These are phyloP conservation scores for Beauveria asiatica DNA, from an alignment of 2,329 filamentous ascomycete genomes.

Conservation along the genomic window DNA sequence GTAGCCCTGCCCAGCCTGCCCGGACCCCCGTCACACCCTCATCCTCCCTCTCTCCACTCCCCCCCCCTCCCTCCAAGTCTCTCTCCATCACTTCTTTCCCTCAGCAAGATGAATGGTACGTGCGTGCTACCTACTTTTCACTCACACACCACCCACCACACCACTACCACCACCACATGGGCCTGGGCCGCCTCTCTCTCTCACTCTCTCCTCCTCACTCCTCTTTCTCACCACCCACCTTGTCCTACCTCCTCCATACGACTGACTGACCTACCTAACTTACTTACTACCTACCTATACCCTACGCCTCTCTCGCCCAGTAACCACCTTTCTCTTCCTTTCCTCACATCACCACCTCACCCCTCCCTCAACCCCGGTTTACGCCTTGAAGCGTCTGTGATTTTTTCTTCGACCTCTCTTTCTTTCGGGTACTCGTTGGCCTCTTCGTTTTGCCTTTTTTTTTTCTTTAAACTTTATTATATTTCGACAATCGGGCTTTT, in stretches of 20 bases:
- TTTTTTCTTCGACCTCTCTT: slow-evolving; percentile 13
- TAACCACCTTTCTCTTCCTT: background rate
- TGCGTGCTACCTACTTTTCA: too few relatives aligned
- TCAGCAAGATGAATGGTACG: background rate
- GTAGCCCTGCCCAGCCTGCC: background rate
- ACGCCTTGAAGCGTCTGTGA: background rate
- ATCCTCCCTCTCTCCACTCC: background rate
- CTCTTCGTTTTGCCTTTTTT: background rate
- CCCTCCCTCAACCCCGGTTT: background rate
- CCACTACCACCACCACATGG: too few relatives aligned
- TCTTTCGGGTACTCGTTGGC: background rate
- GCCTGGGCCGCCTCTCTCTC: background rate
- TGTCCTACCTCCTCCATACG: too few relatives aligned
- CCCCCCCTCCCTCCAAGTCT: background rate
- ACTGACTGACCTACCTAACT: background rate
- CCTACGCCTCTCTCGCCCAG: slow-evolving; percentile 1
- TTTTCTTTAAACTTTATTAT: background rate
- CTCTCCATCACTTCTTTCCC: background rate
- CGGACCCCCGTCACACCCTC: background rate
- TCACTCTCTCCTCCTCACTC: background rate
- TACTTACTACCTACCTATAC: background rate
- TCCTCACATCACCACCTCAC: slow-evolving; percentile 10
- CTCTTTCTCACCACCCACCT: background rate
- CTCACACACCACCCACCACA: too few relatives aligned
- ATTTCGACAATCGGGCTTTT: background rate